Evolutionary conservation across 495 filamentous ascomycete genomes (phyloP), one percentile per base, ranked within the genome.

Genomic region (Cairneyella variabilis): DNA sequence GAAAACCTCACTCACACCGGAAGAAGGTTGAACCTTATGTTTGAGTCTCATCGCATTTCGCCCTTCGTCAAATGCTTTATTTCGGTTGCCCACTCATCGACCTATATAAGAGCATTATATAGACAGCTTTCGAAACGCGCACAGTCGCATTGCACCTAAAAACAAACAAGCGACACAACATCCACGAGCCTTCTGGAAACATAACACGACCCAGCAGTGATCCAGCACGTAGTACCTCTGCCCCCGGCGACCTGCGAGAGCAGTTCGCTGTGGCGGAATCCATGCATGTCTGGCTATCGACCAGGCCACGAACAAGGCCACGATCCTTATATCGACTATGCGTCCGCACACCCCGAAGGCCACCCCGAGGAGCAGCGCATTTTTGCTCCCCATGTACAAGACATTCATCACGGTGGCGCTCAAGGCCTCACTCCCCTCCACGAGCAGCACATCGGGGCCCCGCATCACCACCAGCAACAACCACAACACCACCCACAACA

Each of bases 231-330:
- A 57, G 27, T 56, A 46, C 34, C 30, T 52, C 49, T 63, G 54
- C 63, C 59, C 50, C 72, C 74, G 74, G 78, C 76, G 74, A 76
- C 74, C 80, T 82, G 80, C 80, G 77, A 79, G 78, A 79, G 80
- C 80, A 78, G 75, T 69, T 73, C 76, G 80, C 79, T 85, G 79
- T 83, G 83, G 83, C 79, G 79, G 82, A 77, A 79, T 77, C 76
- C 80, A 85, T 85, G 83, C 73, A 71, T 80, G 78, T 78, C 78
- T 85, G 49, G 52, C 43, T 59, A 54, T 53, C 53, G 56, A 56
- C 60, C 48, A 41, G 60, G 56, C 52, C 58, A 53, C 42, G 58
- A 61, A 36, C 39, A 44, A 42, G 53, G 47, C 34, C 53, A 53
- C 48, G 39, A 59, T 59, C 48, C 60, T 59, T 63, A 61, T 59